Evolutionary conservation across 176 grass and related monocot genomes (phyloP), one percentile per base, ranked within the genome.

Genomic region (Juncus inflexus): DNA sequence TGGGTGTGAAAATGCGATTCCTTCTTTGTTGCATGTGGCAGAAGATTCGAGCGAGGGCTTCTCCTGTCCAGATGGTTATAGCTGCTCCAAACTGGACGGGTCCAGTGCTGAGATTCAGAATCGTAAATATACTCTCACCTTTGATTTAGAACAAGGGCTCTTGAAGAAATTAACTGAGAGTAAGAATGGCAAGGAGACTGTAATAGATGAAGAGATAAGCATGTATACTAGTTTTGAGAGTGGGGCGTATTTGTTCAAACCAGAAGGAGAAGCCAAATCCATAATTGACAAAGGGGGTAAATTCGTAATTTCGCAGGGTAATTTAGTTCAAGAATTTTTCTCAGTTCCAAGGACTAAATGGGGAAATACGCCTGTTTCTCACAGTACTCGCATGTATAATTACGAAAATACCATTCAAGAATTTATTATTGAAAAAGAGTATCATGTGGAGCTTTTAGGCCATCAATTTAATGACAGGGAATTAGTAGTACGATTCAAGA

Each of bases 241-340:
- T 54, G 94, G 94, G 61, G 94, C 94, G 60, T 97, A 97, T 71
- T 76, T 97, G 58, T 97, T 97, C 67, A 97, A 97, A 79, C 94
- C 94, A 81, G 47, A 67, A 9, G 94, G 85, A 65, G 83, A 91
- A 77, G 94, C 94, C 61, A 43, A 19, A 15, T 59, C 87, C 35
- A 84, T 97, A 74, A 54, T 97, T 42, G 73, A 84, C 50, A 79
- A 86, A 74, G 94, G 94, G 57, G 83, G 94, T 9, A 40, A 89
- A 64, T 83, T 97, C 59, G 76, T 97, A 38, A 79, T 97, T 58
- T 89, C 77, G 76, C 82, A 97, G 83, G 94, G 94, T 37, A 73
- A 66, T 64, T 76, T 97, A 61, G 88, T 97, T 70, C 85, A 84
- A 76, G 94, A 97, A 79, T 70, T 87, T 36, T 83, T 81, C 74